phyloP scores from a whole-genome alignment of 1,284 basidiomycete genomes.

The Amylostereum areolatum region DNA sequence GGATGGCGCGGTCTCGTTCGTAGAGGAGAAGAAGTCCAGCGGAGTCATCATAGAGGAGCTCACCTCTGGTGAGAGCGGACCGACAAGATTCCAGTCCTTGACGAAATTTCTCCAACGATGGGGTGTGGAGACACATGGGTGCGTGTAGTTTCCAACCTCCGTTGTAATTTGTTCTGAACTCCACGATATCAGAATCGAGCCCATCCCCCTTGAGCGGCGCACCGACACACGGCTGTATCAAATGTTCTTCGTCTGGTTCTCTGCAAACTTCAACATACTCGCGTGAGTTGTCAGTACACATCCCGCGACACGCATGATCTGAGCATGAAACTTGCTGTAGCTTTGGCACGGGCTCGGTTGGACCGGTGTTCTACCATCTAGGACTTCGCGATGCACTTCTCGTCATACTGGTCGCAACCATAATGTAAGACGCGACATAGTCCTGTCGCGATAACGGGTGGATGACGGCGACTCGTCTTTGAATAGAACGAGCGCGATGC shows the following conservation, averaged over 20 bases:
- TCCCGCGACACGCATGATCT: too few relatives aligned
- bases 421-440: constrained; percentile 30
- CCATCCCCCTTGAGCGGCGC: constrained; percentile 39
- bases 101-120: constrained; percentile 15
- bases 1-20: too few relatives aligned
- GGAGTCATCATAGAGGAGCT: too few relatives aligned
- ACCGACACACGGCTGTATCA: constrained; percentile 52
- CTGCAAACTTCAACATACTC: constrained; percentile 55
- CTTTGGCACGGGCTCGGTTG: constrained; percentile 50
- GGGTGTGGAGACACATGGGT: constrained; percentile 24
- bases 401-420: constrained; percentile 46
- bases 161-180: neutral
- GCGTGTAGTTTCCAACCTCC: constrained; percentile 3
- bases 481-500: constrained; percentile 21
- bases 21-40: too few relatives aligned
- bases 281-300: constrained; percentile 26
- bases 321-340: constrained; percentile 9
- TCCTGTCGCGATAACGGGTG: neutral
- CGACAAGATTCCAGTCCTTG: neutral
- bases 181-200: constrained; percentile 37
- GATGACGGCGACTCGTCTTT: neutral
- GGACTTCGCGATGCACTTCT: constrained; percentile 47
- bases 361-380: constrained; percentile 53
- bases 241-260: constrained; percentile 65
- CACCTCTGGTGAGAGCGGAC: too few relatives aligned